Conservation (phyloP, 306 rosid genomes). For the Potentilla sterilis region DNA sequence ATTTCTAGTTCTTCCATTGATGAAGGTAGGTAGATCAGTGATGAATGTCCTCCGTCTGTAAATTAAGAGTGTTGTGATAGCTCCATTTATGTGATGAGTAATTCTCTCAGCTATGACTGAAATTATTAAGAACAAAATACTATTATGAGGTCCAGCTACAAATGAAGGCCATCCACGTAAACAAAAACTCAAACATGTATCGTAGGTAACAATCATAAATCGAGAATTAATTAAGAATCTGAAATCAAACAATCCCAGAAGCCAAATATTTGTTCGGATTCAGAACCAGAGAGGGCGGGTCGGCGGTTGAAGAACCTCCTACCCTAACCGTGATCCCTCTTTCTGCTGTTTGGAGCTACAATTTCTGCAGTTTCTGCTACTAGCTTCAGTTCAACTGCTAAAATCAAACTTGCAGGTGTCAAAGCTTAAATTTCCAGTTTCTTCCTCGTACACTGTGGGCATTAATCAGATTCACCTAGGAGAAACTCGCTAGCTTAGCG, state of each 20-base stretch:
- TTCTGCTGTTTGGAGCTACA: neutral
- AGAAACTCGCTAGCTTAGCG: neutral
- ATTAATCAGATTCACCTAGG: neutral
- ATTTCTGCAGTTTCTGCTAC: neutral
- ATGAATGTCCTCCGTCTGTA: neutral
- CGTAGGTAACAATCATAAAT: neutral
- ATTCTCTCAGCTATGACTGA: neutral
- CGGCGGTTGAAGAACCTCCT: constrained; percentile 12
- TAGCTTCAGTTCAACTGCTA: constrained; percentile 8
- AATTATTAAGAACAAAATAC: neutral
- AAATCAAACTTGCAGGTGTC: constrained; percentile 16
- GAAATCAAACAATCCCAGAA: constrained; percentile 8
- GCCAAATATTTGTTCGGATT: constrained; percentile 12
- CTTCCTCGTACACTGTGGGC: neutral
- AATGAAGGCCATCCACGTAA: constrained; percentile 3
- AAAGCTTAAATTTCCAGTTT: neutral
- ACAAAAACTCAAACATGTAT: neutral
- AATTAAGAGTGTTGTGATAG: neutral
- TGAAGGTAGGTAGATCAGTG: constrained; percentile 68
- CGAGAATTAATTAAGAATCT: neutral
- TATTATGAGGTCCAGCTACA: constrained; percentile 9
- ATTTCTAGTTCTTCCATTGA: constrained; percentile 71
- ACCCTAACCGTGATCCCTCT: neutral
- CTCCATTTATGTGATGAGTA: constrained; percentile 1
- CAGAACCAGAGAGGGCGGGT: constrained; percentile 14